Percentiles rank a stretch among this genome's conserved stretches.
phyloP scores from a whole-genome alignment of 768 basidiomycete genomes.

The Leccinum subgranulosum region DNA sequence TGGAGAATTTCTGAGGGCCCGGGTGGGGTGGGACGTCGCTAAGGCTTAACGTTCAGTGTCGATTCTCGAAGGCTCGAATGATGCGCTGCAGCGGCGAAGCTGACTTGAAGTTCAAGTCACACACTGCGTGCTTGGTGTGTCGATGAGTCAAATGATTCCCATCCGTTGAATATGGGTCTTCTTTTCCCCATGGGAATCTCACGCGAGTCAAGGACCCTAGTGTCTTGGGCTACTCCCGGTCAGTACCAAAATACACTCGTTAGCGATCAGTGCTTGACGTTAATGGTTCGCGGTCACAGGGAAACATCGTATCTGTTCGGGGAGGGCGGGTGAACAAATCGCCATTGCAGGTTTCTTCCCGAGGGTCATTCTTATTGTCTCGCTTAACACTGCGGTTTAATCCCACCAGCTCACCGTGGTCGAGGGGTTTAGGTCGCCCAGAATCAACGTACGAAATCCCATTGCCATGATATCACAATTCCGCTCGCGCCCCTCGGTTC shows the following conservation, averaged over 20 bases:
- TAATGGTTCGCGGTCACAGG: not conserved
- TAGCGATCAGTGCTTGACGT: not conserved
- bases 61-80: not conserved
- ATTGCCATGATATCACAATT: not conserved
- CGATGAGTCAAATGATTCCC: slow-evolving; percentile 1
- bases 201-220: not conserved
- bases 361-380: not conserved
- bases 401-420: not conserved
- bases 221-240: not conserved
- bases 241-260: not conserved
- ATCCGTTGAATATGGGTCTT: not conserved
- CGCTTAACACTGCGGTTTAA: not conserved
- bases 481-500: not conserved
- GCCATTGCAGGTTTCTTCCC: not conserved
- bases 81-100: not conserved
- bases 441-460: not conserved
- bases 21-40: not conserved
- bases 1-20: not conserved
- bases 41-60: not conserved
- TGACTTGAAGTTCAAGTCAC: not conserved
- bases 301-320: not conserved
- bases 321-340: not conserved
- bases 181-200: slow-evolving; percentile 1
- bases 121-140: not conserved
- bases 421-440: not conserved